Evolutionary conservation across 192 early-diverging fungal species (phyloP).

Genomic region (Dispira parvispora): DNA sequence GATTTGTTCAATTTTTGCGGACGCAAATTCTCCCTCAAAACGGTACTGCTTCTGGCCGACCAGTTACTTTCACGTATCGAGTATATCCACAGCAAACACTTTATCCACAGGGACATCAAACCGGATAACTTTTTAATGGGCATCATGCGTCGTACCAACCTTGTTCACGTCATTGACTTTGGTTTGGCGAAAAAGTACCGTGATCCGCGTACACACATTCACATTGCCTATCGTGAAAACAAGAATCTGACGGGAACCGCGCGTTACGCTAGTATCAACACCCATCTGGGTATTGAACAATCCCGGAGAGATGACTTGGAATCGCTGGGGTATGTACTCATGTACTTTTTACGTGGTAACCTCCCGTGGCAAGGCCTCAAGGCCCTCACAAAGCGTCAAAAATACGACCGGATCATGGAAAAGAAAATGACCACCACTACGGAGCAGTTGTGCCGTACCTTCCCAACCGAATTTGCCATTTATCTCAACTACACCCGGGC

Average conservation of each 20-base stretch:
- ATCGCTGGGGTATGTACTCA: constrained; percentile 73
- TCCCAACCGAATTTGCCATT: constrained; percentile 71
- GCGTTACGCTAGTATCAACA: constrained; percentile 83
- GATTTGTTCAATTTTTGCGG: constrained; percentile 82
- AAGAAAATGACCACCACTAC: constrained; percentile 79
- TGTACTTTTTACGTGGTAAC: constrained; percentile 81
- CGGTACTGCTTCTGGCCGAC: constrained; percentile 69
- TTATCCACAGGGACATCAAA: constrained; percentile 84
- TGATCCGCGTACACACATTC: constrained; percentile 63
- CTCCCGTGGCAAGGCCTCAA: constrained; percentile 89
- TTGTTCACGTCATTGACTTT: constrained; percentile 83
- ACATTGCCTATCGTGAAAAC: constrained; percentile 84
- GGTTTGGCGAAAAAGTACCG: constrained; percentile 80
- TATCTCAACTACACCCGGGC: constrained; percentile 77
- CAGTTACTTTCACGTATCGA: constrained; percentile 69
- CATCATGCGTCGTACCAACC: constrained; percentile 62
- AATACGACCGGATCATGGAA: constrained; percentile 90
- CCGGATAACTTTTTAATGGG: constrained; percentile 90
- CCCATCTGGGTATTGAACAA: constrained; percentile 72
- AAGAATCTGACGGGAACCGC: constrained; percentile 89
- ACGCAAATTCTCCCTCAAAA: constrained; percentile 77
- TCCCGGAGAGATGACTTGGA: constrained; percentile 83
- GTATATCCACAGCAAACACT: constrained; percentile 71
- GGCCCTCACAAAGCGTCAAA: constrained; percentile 79
- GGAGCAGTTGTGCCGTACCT: constrained; percentile 65